A percentile compares a stretch with the other conserved stretches of the same genome.
phyloP scores from a whole-genome alignment of 768 basidiomycete genomes.

The Boletus pseudopeckii region DNA sequence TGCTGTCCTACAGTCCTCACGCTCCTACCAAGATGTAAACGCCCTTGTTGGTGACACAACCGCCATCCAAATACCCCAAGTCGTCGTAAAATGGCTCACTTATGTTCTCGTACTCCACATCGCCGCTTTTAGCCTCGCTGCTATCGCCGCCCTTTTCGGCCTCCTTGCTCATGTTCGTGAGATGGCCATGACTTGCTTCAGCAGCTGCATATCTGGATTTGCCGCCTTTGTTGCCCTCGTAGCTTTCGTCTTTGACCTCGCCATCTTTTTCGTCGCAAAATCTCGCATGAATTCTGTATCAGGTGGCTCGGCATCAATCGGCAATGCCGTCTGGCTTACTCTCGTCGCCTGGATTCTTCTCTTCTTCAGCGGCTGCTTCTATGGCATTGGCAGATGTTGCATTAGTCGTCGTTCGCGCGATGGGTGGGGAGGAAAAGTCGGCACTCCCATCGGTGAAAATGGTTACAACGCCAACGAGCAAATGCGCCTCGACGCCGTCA shows the following conservation, averaged over 20 bases:
- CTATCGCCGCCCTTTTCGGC: slow-evolving; percentile 72
- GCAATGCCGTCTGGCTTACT: slow-evolving; percentile 90
- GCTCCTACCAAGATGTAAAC: slow-evolving; percentile 64
- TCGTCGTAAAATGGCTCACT: slow-evolving; percentile 92
- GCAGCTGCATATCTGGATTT: slow-evolving; percentile 76
- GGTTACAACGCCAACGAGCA: slow-evolving; percentile 49
- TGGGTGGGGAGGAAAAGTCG: slow-evolving; percentile 37
- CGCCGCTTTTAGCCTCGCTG: slow-evolving; percentile 75
- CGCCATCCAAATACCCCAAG: slow-evolving; percentile 69
- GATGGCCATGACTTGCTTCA: slow-evolving; percentile 81
- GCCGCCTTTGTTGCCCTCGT: slow-evolving; percentile 75
- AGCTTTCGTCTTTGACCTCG: slow-evolving; percentile 92
- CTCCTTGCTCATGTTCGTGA: slow-evolving; percentile 85
- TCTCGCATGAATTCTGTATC: slow-evolving; percentile 70
- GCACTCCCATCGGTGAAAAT: slow-evolving; percentile 24
- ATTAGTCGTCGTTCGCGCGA: slow-evolving; percentile 52
- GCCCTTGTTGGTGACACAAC: slow-evolving; percentile 67
- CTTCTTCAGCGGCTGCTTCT: slow-evolving; percentile 90
- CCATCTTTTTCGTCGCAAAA: slow-evolving; percentile 86
- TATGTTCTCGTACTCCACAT: slow-evolving; percentile 91
- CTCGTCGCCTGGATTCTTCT: slow-evolving; percentile 82
- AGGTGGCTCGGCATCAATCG: slow-evolving; percentile 76
- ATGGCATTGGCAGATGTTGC: slow-evolving; percentile 80
- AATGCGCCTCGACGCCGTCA: slow-evolving; percentile 79
- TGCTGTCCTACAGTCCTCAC: slow-evolving; percentile 4